Conservation (phyloP, 2,329 filamentous ascomycete genomes). For the Paraconiothyrium sp. region DNA sequence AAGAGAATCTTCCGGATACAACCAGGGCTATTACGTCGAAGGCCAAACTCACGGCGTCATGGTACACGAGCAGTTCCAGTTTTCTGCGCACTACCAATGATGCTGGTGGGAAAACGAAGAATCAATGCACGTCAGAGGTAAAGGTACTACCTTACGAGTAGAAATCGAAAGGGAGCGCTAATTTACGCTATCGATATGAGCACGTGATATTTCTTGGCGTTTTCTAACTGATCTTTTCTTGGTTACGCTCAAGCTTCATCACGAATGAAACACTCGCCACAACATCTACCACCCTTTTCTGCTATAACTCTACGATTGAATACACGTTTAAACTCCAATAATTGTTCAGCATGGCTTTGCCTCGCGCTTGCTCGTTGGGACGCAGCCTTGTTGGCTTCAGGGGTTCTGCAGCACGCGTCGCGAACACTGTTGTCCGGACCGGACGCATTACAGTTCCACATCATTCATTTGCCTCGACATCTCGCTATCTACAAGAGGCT, state of each 20-base stretch:
- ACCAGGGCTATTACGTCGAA: no score
- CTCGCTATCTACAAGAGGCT: conserved; percentile 15
- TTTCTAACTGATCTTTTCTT: conserved; percentile 9
- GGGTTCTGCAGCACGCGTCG: conserved; percentile 22
- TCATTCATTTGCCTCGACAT: conserved; percentile 26
- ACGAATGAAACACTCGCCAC: background rate
- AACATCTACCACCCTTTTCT: background rate
- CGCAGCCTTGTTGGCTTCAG: conserved; percentile 22
- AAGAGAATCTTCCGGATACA: no score
- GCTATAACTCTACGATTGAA: background rate
- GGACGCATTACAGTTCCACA: conserved; percentile 21
- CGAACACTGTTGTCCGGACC: conserved; percentile 22
- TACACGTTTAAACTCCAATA: background rate
- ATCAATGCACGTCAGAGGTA: no score
- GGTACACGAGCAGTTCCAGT: no score
- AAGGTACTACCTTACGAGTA: no score
- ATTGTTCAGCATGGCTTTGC: conserved; percentile 26
- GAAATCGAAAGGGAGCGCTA: background rate
- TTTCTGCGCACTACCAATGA: no score
- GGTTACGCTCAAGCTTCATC: background rate
- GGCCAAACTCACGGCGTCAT: no score
- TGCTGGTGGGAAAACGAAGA: no score
- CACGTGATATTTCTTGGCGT: conserved; percentile 7
- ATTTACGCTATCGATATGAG: conserved; percentile 12
- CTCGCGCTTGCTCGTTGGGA: conserved; percentile 22